Percentiles rank a stretch among this genome's conserved stretches.
phyloP scores from a whole-genome alignment of 1,284 basidiomycete species.

The Fomitopsis schrenkii region DNA sequence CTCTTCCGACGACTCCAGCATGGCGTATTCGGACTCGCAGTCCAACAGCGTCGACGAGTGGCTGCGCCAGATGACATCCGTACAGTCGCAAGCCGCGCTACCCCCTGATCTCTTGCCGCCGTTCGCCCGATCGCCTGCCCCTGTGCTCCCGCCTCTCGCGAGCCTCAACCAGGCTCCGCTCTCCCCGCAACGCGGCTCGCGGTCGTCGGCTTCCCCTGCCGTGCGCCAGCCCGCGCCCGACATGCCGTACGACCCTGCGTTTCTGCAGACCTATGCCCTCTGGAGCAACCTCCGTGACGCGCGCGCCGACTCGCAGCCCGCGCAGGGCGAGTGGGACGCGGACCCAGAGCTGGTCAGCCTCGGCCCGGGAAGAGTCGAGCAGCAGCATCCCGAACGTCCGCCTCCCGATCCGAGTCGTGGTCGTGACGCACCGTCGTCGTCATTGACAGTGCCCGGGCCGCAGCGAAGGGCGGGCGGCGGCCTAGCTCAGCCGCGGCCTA shows the following conservation, averaged over 20 bases:
- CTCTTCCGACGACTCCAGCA: constrained; percentile 19
- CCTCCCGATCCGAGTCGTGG: background rate
- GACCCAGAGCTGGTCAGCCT: background rate
- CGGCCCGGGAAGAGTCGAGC: constrained; percentile 12
- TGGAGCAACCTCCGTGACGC: constrained; percentile 16
- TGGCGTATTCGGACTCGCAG: constrained; percentile 20
- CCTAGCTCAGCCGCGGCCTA: background rate
- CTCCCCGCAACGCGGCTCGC: background rate
- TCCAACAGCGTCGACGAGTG: constrained; percentile 44
- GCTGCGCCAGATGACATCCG: constrained; percentile 35
- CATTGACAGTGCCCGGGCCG: background rate
- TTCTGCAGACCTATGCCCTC: constrained; percentile 18
- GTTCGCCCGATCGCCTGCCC: background rate
- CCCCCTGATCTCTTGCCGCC: background rate
- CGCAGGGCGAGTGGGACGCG: constrained; percentile 16
- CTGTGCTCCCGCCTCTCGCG: too few species aligned
- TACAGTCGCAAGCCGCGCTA: background rate
- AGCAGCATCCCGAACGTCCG: constrained; percentile 25
- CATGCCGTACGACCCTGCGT: constrained; percentile 15
- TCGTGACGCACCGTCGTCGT: background rate
- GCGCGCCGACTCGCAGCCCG: background rate
- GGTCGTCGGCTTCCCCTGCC: background rate
- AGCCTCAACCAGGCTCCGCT: background rate
- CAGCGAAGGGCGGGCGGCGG: background rate
- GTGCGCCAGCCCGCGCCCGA: constrained; percentile 5